Conservation (phyloP, 192 early-diverging fungal genomes). For the Glomus cerebriforme region DNA sequence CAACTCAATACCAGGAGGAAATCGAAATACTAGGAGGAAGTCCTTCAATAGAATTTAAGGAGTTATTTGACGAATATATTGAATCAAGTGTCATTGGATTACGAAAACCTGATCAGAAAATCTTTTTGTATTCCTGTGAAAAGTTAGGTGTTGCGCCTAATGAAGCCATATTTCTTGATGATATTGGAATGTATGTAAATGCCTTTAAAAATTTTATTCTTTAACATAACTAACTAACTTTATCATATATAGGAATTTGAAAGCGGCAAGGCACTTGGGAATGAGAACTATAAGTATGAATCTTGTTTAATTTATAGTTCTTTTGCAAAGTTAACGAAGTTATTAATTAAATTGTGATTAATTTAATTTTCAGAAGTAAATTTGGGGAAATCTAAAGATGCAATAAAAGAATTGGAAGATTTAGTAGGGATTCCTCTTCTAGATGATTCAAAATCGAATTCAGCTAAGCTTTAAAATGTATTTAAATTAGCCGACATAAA, state of each 20-base stretch:
- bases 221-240: background rate
- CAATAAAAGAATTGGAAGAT: conserved; percentile 51
- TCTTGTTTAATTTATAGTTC: background rate
- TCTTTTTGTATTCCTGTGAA: conserved; percentile 76
- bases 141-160: conserved; percentile 63
- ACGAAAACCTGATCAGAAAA: conserved; percentile 79
- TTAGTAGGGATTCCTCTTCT: conserved; percentile 34
- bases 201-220: conserved; percentile 10
- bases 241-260: conserved; percentile 53
- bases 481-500: no score
- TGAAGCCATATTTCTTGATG: conserved; percentile 81
- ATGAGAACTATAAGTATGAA: conserved; percentile 67
- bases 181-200: conserved; percentile 65
- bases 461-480: background rate
- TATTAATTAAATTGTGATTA: background rate
- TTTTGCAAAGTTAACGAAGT: background rate
- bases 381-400: conserved; percentile 51
- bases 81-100: conserved; percentile 76
- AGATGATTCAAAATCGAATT: background rate
- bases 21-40: conserved; percentile 38
- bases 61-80: conserved; percentile 72
- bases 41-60: conserved; percentile 43
- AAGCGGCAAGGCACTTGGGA: conserved; percentile 69
- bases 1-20: conserved; percentile 42
- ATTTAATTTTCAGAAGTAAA: conserved; percentile 43